Evolutionary conservation across 2,329 filamentous ascomycete genomes (phyloP).

Genomic region (Lachnellula willkommii): DNA sequence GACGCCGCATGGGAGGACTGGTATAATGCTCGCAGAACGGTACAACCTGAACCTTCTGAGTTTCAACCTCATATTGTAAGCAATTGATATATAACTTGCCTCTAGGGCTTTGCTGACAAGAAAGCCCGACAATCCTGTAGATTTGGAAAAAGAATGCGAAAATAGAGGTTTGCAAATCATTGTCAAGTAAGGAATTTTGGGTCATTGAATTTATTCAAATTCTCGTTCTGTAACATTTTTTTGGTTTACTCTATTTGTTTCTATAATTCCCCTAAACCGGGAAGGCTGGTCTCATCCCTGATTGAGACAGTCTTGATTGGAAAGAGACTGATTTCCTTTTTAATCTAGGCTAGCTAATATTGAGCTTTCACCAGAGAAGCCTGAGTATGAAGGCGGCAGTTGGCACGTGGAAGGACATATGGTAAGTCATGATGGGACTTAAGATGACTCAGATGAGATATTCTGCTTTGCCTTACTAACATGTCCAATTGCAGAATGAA

Average conservation of each 20-base stretch:
- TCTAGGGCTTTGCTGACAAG: neutral
- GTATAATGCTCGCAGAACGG: neutral
- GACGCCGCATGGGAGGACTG: neutral
- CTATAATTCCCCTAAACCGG: too few species aligned
- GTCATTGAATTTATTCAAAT: too few species aligned
- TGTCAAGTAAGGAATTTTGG: conserved; percentile 39
- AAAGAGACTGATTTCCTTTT: too few species aligned
- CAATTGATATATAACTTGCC: neutral
- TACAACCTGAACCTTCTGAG: conserved; percentile 12
- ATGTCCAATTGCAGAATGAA: conserved; percentile 38
- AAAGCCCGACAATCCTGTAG: neutral
- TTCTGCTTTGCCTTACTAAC: neutral
- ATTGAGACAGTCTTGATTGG: too few species aligned
- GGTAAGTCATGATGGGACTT: neutral
- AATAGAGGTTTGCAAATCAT: conserved; percentile 52
- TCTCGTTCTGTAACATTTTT: too few species aligned
- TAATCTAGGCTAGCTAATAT: conserved; percentile 44
- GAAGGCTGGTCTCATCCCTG: too few species aligned
- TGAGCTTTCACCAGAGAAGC: conserved; percentile 51
- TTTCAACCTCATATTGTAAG: neutral
- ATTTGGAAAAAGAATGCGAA: conserved; percentile 9
- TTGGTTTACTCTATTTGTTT: too few species aligned
- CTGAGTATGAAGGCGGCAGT: conserved; percentile 40
- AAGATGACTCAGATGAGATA: too few species aligned
- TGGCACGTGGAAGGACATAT: conserved; percentile 41